A percentile compares a stretch with the other conserved stretches of the same genome.
These are phyloP conservation scores for Hericium coralloides DNA, from an alignment of 768 basidiomycete species.

Conservation along the genomic window DNA sequence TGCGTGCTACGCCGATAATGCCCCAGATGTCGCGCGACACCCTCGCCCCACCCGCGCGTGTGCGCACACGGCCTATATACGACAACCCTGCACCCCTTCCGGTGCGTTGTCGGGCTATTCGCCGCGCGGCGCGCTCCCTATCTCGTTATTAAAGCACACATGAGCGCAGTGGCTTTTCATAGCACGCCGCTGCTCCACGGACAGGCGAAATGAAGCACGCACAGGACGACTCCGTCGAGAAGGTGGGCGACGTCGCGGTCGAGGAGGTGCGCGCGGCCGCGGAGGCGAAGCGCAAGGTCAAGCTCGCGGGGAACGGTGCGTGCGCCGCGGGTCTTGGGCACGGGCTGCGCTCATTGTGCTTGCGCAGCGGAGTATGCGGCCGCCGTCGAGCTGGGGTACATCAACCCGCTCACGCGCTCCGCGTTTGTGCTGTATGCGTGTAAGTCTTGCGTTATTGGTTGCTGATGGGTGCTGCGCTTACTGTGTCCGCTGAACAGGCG, in stretches of 20 bases:
- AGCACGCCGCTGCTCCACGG: no score
- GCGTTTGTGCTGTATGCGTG: slow-evolving; percentile 1
- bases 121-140: no score
- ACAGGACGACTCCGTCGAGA: neutral
- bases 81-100: neutral
- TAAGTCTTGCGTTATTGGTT: neutral
- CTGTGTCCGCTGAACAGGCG: neutral
- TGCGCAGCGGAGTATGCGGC: neutral
- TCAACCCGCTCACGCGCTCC: neutral
- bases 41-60: no score
- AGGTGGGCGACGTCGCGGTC: neutral
- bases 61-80: no score
- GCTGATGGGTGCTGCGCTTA: neutral
- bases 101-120: neutral
- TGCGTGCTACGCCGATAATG: neutral
- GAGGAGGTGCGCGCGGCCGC: neutral
- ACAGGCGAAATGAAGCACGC: neutral
- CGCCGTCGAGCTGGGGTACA: neutral
- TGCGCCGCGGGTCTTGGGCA: neutral
- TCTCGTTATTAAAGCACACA: no score
- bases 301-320: neutral
- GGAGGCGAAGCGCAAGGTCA: neutral
- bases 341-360: neutral
- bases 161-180: no score
- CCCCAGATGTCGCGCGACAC: neutral